Percentiles rank a stretch among this genome's conserved stretches.
Conservation (phyloP, 139 green algal genomes). For the Micractinium sp. region DNA sequence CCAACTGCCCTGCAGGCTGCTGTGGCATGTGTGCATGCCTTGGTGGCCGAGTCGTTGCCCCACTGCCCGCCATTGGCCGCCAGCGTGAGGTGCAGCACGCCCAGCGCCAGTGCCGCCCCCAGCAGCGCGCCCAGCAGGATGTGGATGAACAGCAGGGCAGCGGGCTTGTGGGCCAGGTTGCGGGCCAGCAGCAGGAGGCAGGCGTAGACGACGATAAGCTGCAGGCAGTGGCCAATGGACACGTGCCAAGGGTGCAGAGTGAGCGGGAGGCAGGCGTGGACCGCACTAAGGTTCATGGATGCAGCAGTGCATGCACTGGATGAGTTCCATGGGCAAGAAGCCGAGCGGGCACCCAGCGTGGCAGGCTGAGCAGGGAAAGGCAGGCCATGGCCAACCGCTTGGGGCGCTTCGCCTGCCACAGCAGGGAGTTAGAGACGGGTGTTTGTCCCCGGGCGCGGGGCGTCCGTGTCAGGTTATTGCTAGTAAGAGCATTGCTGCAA, state of each 20-base stretch:
- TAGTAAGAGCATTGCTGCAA: too few relatives aligned
- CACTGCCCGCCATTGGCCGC: background rate
- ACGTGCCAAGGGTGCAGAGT: too few relatives aligned
- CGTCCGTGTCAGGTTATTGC: too few relatives aligned
- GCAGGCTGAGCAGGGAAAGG: too few relatives aligned
- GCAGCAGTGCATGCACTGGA: background rate
- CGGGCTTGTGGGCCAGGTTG: background rate
- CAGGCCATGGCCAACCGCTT: too few relatives aligned
- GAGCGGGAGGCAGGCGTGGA: too few relatives aligned
- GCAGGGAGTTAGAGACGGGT: background rate
- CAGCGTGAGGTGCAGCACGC: background rate
- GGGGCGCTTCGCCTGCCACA: background rate
- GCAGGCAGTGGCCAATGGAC: background rate
- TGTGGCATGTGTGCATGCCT: background rate
- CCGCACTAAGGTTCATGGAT: background rate
- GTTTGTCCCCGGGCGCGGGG: background rate
- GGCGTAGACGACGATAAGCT: constrained; percentile 1
- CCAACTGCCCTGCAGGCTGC: background rate
- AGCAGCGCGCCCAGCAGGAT: background rate
- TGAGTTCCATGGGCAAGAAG: too few relatives aligned
- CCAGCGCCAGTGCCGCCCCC: background rate
- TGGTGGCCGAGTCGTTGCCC: background rate
- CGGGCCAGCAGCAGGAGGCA: constrained; percentile 4
- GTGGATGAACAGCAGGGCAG: background rate
- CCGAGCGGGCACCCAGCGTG: too few relatives aligned